Evolutionary conservation across 176 grass and related monocot species (phyloP), one percentile per base, ranked within the genome.

Genomic region (Carex myosuroides): DNA sequence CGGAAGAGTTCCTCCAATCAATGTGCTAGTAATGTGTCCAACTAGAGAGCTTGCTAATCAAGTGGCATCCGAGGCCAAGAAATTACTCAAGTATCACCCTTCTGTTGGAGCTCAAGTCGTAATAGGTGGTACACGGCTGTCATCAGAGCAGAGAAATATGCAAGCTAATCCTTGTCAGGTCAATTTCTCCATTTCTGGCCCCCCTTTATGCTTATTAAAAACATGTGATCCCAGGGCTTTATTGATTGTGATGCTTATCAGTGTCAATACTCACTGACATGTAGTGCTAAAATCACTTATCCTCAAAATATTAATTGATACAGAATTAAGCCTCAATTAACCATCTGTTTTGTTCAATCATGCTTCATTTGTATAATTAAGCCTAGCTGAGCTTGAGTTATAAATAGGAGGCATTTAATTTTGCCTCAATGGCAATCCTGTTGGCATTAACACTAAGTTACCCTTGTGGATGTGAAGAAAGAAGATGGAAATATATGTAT

Each of bases 11-110:
- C 54, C 91, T 77, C 91, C 89, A 33, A 95, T 99, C 89, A 99
- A 99, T 92, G 87, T 99, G 79, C 93, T 99, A 74, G 86, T 95
- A 60, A 70, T 95, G 64, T 90, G 87, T 75, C 93, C 96, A 48
- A 98, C 93, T 12, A 92, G 96, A 69, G 96, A 99, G 85, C 91
- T 99, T 16, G 91, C 96, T 77, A 91, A 83, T 79, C 96, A 99
- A 89, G 93, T 93, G 50, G 96, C 93, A 59, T 71, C 84, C 35
- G 96, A 99, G 85, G 96, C 96, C 78, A 85, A 84, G 81, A 93
- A 99, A 86, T 93, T 99, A 89, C 78, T 95, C 41, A 99, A 95
- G 85, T 99, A 90, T 85, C 91, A 99, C 83, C 61, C 71, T 26
- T 90, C 89, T 16, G 46, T 99, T 58, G 87, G 88, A 64, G 91